Evolutionary conservation across 176 grass and related monocot genomes (phyloP), one percentile per base, ranked within the genome.

Genomic region (Avena atlantica): DNA sequence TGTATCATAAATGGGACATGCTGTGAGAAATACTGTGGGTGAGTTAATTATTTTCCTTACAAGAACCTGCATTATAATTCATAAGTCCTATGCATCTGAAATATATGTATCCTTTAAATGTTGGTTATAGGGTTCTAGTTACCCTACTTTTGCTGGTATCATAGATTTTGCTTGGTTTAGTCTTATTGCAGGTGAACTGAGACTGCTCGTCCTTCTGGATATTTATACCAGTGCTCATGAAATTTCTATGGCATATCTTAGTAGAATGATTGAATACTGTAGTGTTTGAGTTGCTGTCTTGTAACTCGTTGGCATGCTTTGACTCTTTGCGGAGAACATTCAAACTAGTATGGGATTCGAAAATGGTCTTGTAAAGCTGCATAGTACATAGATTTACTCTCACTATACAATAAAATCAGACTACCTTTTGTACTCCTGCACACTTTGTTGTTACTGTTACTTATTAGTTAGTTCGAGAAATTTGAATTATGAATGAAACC

Each of bases 1-100:
- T 98, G 96, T 83, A 88, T 94, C 23, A 68, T 93, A 78, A 95
- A 94, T 88, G 96, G 93, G 51, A 95, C 96, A 76, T 98, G 96
- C 82, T 98, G 96, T 86, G 93, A 98, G 81, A 98, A 98, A 88
- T 95, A 98, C 74, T 98, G 96, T 36, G 90, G 96, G 96, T 94
- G 49, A 89, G 95, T 86, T 81, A 29, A 12, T 83, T 84, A 6
- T 57, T 89, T 71, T 40, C 78, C 58, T 88, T 31, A 2, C 60
- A 69, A 27, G 25, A 65, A 24, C n/a, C 52, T 77, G 78, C 70
- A 52, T 36, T 31, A 56, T 48, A 29, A 62, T 53, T 50, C 20
- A 61, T 45, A 79, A 14, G 3, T 74, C 82, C 40, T 40, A 71
- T 86, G 34, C 29, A 74, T 45, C 12, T 16, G 15, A 73, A 72